phyloP scores from a whole-genome alignment of 352 stramenopile genomes.

The Phytophthora gonapodyides region DNA sequence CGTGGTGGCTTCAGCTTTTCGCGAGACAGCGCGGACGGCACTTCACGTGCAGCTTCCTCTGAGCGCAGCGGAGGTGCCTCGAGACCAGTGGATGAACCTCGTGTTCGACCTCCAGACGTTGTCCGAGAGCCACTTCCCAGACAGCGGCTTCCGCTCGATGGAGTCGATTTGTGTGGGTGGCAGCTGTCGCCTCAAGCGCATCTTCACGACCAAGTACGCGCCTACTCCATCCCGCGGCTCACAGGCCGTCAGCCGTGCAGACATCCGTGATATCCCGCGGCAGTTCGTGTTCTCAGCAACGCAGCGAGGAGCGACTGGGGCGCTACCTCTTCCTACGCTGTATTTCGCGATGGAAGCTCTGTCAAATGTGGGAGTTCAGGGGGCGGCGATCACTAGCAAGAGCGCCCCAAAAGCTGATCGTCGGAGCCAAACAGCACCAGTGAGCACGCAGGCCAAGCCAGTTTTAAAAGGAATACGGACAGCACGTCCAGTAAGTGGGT shows the following conservation, averaged over 20 bases:
- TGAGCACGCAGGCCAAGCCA: conserved; percentile 14
- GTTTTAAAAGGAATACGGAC: conserved; percentile 6
- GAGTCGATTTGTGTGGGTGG: conserved; percentile 78
- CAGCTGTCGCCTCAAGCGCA: conserved; percentile 73
- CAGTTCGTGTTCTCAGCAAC: conserved; percentile 68
- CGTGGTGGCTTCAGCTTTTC: conserved; percentile 80
- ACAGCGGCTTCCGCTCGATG: conserved; percentile 67
- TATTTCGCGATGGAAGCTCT: conserved; percentile 47
- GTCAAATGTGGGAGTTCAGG: conserved; percentile 7
- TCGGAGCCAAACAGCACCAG: conserved; percentile 23
- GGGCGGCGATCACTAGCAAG: conserved; percentile 8
- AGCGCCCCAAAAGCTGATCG: conserved; percentile 4
- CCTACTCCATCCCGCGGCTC: conserved; percentile 34
- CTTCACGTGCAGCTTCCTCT: conserved; percentile 79
- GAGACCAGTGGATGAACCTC: conserved; percentile 82
- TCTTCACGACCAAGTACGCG: conserved; percentile 90
- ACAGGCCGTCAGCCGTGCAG: conserved; percentile 22
- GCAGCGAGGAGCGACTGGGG: conserved; percentile 19
- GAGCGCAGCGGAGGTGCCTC: conserved; percentile 34
- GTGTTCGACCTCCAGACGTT: conserved; percentile 76
- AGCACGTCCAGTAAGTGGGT: conserved; percentile 7
- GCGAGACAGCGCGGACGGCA: conserved; percentile 55
- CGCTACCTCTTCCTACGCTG: conserved; percentile 47
- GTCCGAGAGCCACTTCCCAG: conserved; percentile 59
- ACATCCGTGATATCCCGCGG: conserved; percentile 60